Conservation (phyloP, 148 eudicot species). For the Rhododendron henanense region DNA sequence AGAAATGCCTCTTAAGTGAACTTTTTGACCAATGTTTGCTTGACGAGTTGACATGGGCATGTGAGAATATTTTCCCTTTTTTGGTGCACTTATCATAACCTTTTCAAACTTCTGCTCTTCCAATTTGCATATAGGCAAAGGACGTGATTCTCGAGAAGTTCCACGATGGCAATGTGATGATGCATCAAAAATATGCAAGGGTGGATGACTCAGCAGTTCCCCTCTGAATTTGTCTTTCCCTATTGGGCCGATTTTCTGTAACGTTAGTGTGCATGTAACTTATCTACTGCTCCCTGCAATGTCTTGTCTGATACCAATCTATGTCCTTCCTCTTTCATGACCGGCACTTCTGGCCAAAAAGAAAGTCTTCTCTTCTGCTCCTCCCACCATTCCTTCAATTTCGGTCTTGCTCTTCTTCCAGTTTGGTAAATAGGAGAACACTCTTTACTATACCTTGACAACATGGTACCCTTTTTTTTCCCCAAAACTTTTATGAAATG, state of each 20-base stretch:
- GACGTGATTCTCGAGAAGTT: not conserved
- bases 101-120: not conserved
- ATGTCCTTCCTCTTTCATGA: not conserved
- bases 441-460: not conserved
- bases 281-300: not conserved
- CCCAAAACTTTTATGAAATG: not conserved
- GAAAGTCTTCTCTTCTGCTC: not conserved
- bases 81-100: not conserved
- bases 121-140: not conserved
- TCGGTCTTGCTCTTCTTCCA: not conserved
- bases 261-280: not conserved
- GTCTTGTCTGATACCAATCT: not conserved
- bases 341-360: not conserved
- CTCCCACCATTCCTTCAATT: not conserved
- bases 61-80: not conserved
- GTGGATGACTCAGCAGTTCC: not conserved
- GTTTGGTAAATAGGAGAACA: not conserved
- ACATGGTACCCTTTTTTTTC: not conserved
- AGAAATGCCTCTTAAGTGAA: not conserved
- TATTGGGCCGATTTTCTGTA: not conserved
- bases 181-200: constrained; percentile 1
- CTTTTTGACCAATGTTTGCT: not conserved
- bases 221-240: not conserved
- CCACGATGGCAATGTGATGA: not conserved
- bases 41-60: not conserved